Conservation (phyloP, 2,329 filamentous ascomycete species). For the Neonectria faginata region DNA sequence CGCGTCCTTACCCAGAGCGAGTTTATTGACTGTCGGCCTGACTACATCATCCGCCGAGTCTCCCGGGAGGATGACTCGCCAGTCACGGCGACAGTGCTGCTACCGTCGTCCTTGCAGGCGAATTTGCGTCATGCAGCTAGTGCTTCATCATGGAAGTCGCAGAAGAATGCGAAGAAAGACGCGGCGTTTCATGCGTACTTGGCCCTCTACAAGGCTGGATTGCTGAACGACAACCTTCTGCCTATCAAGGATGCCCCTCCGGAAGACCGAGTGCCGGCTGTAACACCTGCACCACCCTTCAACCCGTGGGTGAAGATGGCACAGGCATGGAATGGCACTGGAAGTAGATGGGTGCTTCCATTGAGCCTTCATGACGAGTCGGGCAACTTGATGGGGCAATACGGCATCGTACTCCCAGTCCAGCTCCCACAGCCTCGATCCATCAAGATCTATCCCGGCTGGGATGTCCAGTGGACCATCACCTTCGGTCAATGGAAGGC, state of each 20-base stretch:
- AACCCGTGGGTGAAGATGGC: constrained; percentile 62
- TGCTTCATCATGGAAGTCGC: constrained; percentile 70
- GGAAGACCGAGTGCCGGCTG: constrained; percentile 51
- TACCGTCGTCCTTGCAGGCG: constrained; percentile 77
- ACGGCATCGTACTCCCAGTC: constrained; percentile 59
- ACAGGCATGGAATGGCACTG: constrained; percentile 52
- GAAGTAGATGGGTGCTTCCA: constrained; percentile 43
- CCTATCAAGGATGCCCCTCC: constrained; percentile 65
- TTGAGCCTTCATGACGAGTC: constrained; percentile 52
- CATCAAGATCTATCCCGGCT: constrained; percentile 57
- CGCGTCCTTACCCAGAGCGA: constrained; percentile 65
- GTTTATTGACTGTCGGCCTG: constrained; percentile 74
- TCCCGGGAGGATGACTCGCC: constrained; percentile 43
- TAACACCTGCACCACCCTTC: constrained; percentile 53
- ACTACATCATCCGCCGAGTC: constrained; percentile 70
- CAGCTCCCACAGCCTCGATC: constrained; percentile 52
- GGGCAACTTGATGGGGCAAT: constrained; percentile 49
- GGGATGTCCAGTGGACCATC: constrained; percentile 50
- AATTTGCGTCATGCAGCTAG: constrained; percentile 46
- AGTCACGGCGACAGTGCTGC: constrained; percentile 70
- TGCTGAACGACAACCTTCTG: constrained; percentile 83
- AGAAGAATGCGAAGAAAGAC: constrained; percentile 81
- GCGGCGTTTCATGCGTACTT: constrained; percentile 85
- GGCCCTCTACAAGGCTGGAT: constrained; percentile 73
- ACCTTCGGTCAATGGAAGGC: constrained; percentile 33